Conservation (phyloP, 495 filamentous ascomycete species). For the Aspergillus sclerotioniger region DNA sequence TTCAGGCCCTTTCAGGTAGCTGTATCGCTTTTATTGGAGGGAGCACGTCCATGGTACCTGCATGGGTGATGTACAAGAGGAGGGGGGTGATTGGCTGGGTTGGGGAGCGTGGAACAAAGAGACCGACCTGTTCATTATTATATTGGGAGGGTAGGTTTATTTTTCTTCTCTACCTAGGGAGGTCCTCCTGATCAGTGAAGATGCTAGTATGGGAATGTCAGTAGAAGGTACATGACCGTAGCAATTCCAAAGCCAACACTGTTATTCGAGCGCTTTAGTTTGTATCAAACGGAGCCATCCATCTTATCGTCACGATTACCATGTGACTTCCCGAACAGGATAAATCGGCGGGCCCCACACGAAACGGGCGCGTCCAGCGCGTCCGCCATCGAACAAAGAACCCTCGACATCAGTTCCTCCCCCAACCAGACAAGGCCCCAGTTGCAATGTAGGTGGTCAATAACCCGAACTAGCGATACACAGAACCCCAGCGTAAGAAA, state of each 20-base stretch:
- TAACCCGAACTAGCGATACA: neutral
- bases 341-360: conserved; percentile 13
- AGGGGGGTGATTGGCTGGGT: no score
- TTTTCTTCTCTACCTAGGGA: no score
- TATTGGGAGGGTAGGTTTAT: no score
- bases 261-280: no score
- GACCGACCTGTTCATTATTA: no score
- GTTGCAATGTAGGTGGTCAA: neutral
- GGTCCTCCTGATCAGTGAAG: no score
- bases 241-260: neutral
- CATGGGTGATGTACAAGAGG: no score
- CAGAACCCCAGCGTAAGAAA: conserved; percentile 15
- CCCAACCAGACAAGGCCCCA: neutral
- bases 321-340: conserved; percentile 18
- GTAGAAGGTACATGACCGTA: neutral
- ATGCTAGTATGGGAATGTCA: neutral
- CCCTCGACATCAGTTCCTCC: neutral
- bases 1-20: neutral
- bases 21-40: no score
- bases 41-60: no score
- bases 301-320: conserved; percentile 2
- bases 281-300: no score
- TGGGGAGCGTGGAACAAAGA: no score
- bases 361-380: conserved; percentile 20
- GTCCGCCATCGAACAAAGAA: conserved; percentile 14